Conservation (phyloP, 768 basidiomycete species). For the Krasilnikovozyma curviuscula region DNA sequence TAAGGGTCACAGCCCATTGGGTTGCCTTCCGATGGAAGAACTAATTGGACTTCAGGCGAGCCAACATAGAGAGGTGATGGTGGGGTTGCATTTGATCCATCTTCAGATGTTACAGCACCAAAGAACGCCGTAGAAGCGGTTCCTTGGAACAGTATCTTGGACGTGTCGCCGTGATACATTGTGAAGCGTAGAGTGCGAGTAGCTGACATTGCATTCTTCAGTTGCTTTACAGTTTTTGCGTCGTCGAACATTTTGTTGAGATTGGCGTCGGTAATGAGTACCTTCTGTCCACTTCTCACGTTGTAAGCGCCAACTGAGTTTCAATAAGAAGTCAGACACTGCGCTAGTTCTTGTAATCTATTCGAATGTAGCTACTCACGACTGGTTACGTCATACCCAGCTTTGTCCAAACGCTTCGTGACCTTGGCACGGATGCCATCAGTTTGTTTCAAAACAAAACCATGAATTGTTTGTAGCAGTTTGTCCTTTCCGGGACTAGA, state of each 20-base stretch:
- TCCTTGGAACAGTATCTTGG: too few species aligned
- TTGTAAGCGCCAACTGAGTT: constrained; percentile 51
- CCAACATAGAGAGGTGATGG: neutral
- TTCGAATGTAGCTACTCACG: constrained; percentile 39
- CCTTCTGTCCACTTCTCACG: constrained; percentile 57
- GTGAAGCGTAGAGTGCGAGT: too few species aligned
- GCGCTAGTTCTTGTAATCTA: neutral
- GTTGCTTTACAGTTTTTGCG: too few species aligned
- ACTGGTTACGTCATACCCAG: constrained; percentile 68
- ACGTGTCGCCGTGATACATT: too few species aligned
- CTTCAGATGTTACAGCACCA: neutral
- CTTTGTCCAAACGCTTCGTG: constrained; percentile 58
- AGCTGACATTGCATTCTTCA: too few species aligned
- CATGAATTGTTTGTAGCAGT: neutral
- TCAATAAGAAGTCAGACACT: constrained; percentile 3
- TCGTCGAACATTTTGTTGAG: constrained; percentile 26
- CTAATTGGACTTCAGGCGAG: neutral
- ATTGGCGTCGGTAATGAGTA: constrained; percentile 57
- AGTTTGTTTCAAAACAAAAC: neutral
- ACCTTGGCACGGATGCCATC: constrained; percentile 39
- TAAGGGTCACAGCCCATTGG: too few species aligned
- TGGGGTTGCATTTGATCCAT: neutral
- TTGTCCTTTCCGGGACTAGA: neutral
- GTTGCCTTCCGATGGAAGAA: too few species aligned
- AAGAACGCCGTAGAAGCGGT: too few species aligned